Conservation (phyloP, 768 basidiomycete genomes). For the Saitozyma sp. region DNA sequence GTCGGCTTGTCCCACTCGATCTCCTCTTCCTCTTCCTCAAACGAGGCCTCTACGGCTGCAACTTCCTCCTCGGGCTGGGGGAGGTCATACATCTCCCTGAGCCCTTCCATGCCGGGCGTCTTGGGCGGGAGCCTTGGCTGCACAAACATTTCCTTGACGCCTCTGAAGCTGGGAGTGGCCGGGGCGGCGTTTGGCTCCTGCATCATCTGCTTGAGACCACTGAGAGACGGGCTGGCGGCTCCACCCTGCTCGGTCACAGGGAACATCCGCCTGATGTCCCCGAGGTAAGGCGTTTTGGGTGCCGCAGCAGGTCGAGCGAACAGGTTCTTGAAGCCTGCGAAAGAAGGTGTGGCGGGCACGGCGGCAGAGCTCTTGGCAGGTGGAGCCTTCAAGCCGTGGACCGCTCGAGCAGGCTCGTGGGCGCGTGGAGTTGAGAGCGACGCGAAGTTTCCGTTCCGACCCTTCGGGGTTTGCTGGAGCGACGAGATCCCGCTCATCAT, state of each 20-base stretch:
- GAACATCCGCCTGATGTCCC: constrained; percentile 29
- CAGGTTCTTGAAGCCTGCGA: background rate
- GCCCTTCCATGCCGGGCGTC: constrained; percentile 29
- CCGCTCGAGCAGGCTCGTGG: constrained; percentile 2
- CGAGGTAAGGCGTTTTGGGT: constrained; percentile 38
- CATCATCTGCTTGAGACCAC: constrained; percentile 31
- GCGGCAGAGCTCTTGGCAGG: background rate
- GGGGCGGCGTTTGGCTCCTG: constrained; percentile 12
- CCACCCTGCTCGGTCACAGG: constrained; percentile 13
- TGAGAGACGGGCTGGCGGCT: constrained; percentile 21
- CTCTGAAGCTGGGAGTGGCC: constrained; percentile 36
- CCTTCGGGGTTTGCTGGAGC: background rate
- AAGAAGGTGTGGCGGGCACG: background rate
- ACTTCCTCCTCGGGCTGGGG: constrained; percentile 7
- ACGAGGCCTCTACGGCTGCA: background rate
- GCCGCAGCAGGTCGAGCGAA: background rate
- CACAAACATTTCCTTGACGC: constrained; percentile 32
- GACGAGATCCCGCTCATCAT: background rate
- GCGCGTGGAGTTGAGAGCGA: constrained; percentile 3
- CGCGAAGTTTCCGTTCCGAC: background rate
- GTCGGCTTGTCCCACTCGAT: background rate
- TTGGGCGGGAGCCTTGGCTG: constrained; percentile 9
- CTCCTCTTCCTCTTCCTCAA: constrained; percentile 2
- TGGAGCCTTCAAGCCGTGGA: constrained; percentile 5
- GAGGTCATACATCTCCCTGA: constrained; percentile 25